Conservation (phyloP, 495 filamentous ascomycete genomes). For the Emericellopsis terricola region DNA sequence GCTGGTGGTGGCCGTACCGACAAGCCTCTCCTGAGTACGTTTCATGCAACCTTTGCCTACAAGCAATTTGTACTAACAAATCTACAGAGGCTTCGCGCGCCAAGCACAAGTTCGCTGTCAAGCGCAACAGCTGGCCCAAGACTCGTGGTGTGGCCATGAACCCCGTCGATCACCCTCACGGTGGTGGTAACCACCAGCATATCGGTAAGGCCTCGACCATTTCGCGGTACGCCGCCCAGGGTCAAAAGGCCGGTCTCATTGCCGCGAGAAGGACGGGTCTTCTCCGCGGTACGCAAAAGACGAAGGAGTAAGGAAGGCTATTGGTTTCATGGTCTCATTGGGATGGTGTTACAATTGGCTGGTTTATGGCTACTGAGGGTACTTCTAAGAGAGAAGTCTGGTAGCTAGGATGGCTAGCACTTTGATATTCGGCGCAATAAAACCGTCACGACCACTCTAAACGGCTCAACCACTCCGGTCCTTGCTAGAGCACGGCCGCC, state of each 20-base stretch:
- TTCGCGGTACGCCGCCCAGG: conserved; percentile 87
- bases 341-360: conserved; percentile 35
- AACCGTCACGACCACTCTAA: background rate
- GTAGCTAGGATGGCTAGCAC: conserved; percentile 20
- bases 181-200: conserved; percentile 99
- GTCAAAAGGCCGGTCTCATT: conserved; percentile 99
- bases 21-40: conserved; percentile 86
- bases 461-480: too few species aligned
- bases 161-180: conserved; percentile 99
- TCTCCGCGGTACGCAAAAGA: conserved; percentile 98
- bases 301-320: conserved; percentile 57
- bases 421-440: conserved; percentile 5
- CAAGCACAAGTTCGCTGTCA: conserved; percentile 99
- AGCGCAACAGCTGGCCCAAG: conserved; percentile 99
- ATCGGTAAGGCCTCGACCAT: conserved; percentile 99
- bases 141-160: conserved; percentile 99
- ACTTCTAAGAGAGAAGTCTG: conserved; percentile 17
- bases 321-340: conserved; percentile 31
- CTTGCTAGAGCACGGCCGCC: too few species aligned
- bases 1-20: conserved; percentile 98
- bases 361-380: conserved; percentile 35
- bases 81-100: conserved; percentile 79
- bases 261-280: conserved; percentile 97
- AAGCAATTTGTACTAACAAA: conserved; percentile 6
- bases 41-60: background rate